Evolutionary conservation across 192 early-diverging fungal species (phyloP).

Genomic region (Coemansia sp.): DNA sequence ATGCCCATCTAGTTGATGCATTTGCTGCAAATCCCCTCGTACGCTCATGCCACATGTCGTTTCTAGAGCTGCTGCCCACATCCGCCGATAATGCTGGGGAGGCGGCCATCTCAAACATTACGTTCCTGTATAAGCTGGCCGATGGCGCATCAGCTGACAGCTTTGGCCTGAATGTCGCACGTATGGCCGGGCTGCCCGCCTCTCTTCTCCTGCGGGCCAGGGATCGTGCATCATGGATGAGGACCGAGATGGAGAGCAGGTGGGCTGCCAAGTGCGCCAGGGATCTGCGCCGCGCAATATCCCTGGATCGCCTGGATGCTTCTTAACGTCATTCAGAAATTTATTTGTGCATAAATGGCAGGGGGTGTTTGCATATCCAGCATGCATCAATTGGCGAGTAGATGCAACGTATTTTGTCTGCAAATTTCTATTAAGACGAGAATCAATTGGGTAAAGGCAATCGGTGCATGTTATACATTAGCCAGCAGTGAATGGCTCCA

Average conservation of each 20-base stretch:
- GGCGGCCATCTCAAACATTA: conserved; percentile 62
- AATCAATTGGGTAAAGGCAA: neutral
- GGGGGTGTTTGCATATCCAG: neutral
- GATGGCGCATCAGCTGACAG: conserved; percentile 84
- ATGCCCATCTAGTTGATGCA: conserved; percentile 74
- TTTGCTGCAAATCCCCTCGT: conserved; percentile 29
- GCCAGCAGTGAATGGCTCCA: conserved; percentile 39
- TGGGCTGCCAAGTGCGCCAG: conserved; percentile 24
- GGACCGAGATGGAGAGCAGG: conserved; percentile 45
- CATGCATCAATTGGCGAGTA: conserved; percentile 1
- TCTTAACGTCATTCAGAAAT: neutral
- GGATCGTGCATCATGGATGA: conserved; percentile 69
- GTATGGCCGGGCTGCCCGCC: conserved; percentile 83
- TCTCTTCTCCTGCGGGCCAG: conserved; percentile 69
- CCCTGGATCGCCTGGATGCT: conserved; percentile 7
- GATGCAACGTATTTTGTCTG: neutral
- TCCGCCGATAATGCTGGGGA: conserved; percentile 69
- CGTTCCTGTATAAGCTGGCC: conserved; percentile 90
- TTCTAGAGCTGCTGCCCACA: conserved; percentile 58
- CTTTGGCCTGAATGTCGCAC: conserved; percentile 96
- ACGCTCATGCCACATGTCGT: conserved; percentile 43
- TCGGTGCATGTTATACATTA: neutral
- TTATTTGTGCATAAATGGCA: neutral
- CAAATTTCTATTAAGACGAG: neutral
- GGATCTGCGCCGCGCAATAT: conserved; percentile 19